phyloP scores from a whole-genome alignment of 2,329 filamentous ascomycete genomes.

The Hymenoscyphus infarciens region DNA sequence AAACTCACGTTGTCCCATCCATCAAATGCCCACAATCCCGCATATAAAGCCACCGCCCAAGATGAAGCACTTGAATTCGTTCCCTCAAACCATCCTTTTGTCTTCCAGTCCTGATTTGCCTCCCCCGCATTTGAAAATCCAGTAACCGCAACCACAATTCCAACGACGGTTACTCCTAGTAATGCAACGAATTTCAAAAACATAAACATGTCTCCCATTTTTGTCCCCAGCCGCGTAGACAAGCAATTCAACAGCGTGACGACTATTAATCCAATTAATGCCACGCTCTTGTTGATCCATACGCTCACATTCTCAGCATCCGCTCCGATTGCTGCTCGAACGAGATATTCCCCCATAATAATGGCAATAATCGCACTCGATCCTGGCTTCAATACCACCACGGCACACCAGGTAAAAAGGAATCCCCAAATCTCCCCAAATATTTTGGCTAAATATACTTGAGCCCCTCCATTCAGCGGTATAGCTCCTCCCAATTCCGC shows the following conservation, averaged over 20 bases:
- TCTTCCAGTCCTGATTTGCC: slow-evolving; percentile 83
- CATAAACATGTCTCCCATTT: slow-evolving; percentile 90
- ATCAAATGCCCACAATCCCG: slow-evolving; percentile 95
- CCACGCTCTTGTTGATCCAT: slow-evolving; percentile 90
- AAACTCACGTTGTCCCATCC: slow-evolving; percentile 94
- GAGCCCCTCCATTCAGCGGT: slow-evolving; percentile 88
- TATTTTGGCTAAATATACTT: slow-evolving; percentile 93
- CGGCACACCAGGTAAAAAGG: slow-evolving; percentile 93
- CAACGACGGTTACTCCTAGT: slow-evolving; percentile 79
- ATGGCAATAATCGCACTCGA: slow-evolving; percentile 92
- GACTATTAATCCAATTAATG: slow-evolving; percentile 67
- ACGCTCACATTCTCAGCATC: slow-evolving; percentile 75
- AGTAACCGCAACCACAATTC: slow-evolving; percentile 83
- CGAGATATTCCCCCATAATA: slow-evolving; percentile 97
- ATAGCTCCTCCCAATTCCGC: slow-evolving; percentile 95
- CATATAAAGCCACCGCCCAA: slow-evolving; percentile 93
- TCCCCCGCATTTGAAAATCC: slow-evolving; percentile 74
- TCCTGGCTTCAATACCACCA: slow-evolving; percentile 90
- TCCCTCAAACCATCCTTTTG: slow-evolving; percentile 80
- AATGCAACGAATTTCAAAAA: slow-evolving; percentile 93
- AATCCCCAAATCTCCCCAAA: slow-evolving; percentile 93
- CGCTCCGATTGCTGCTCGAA: slow-evolving; percentile 80
- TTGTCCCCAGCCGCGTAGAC: slow-evolving; percentile 82
- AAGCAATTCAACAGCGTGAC: slow-evolving; percentile 88
- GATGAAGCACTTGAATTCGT: slow-evolving; percentile 76